phyloP scores from a whole-genome alignment of 768 basidiomycete genomes.

The Lactifluus pinguis region DNA sequence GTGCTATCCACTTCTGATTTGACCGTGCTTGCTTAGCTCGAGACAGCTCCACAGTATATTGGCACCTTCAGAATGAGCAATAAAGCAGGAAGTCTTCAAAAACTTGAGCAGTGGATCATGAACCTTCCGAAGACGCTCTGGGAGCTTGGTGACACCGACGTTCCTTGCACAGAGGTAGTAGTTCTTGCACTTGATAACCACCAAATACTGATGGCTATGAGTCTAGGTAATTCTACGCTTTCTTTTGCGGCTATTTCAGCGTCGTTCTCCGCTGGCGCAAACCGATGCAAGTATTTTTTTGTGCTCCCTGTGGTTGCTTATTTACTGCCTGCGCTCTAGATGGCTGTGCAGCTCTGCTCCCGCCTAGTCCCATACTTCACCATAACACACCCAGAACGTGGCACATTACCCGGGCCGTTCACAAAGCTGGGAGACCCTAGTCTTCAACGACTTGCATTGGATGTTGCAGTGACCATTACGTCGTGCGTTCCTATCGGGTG shows the following conservation, averaged over 20 bases:
- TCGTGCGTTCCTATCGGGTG: neutral
- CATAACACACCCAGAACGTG: slow-evolving; percentile 66
- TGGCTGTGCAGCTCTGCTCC: slow-evolving; percentile 40
- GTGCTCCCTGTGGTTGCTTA: neutral
- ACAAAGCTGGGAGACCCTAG: slow-evolving; percentile 44
- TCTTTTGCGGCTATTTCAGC: slow-evolving; percentile 53
- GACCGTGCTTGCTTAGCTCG: slow-evolving; percentile 38
- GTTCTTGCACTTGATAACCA: neutral
- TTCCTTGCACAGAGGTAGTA: slow-evolving; percentile 60
- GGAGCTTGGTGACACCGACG: slow-evolving; percentile 63
- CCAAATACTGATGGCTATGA: neutral
- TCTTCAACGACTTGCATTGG: slow-evolving; percentile 52
- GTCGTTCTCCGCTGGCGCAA: slow-evolving; percentile 37
- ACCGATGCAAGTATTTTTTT: slow-evolving; percentile 33
- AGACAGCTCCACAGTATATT: slow-evolving; percentile 42
- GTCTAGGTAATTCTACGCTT: slow-evolving; percentile 48
- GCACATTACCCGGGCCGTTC: slow-evolving; percentile 70
- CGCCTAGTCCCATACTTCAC: slow-evolving; percentile 75
- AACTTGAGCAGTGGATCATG: slow-evolving; percentile 56
- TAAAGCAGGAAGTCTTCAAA: slow-evolving; percentile 23
- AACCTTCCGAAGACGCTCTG: slow-evolving; percentile 77
- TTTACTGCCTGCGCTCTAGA: slow-evolving; percentile 24
- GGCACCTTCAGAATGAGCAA: slow-evolving; percentile 38
- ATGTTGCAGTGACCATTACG: slow-evolving; percentile 40
- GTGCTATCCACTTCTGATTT: neutral